Base-by-base conservation (phyloP, 2,329 filamentous ascomycete genomes). In the Scedosporium minutisporum region DNA sequence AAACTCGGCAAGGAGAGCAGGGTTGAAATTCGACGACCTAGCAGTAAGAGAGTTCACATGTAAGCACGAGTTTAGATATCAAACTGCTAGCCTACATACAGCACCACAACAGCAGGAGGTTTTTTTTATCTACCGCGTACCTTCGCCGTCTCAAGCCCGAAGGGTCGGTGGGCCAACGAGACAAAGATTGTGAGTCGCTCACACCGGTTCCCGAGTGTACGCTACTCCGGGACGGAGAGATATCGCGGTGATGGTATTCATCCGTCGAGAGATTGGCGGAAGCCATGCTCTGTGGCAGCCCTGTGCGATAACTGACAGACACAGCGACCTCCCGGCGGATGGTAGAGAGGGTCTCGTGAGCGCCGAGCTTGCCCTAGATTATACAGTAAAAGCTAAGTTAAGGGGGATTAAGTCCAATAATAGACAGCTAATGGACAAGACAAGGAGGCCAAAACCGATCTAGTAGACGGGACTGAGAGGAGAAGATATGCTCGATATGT, bases 1-100 rank as follows among this genome's bases (percentile, higher is more conserved):
- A 58, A 90, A 87, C 65, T 96, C 87, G 67, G 82, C 80, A 62
- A 88, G 72, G 61, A 80, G 78, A 27, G 82, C 76, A 42, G 90
- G 74, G 41, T 80, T 80, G 65, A 82, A 78, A 38, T 80, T 82
- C 46, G 84, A 77, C 6, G 85, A 87, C n/a, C 83, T 61, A 10
- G 21, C 5, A 44, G 23, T 21, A 4, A 25, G 4, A 6, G 48
- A n/a, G 27, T 12, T 38, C n/a, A 16, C n/a, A 9, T 25, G 41
- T 53, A 23, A n/a, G 25, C 10, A n/a, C 9, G 38, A 16, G 10
- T 27, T 44, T 23, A 38, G 7, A 9, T 57, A 21, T 25, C 7
- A 16, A 16, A 23, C 23, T 2, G 53, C 21, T 16, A 16, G 53
- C 9, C 53, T 3, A 29, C 2, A 16, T 57, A n/a, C 6, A 14